Conservation (phyloP, 345 rosid species). For the Nephelium lappaceum region DNA sequence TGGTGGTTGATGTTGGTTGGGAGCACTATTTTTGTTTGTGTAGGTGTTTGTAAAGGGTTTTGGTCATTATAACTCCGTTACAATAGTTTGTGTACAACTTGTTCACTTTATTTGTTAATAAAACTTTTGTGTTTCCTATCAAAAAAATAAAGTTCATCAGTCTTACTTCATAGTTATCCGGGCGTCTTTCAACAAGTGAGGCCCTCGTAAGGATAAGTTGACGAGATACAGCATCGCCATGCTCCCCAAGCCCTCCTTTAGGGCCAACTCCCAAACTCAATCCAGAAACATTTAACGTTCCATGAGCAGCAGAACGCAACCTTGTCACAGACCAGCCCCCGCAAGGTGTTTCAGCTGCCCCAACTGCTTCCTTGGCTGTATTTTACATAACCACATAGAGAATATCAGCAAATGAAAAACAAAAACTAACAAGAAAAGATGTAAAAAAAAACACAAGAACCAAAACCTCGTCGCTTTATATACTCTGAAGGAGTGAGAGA, state of each 20-base stretch:
- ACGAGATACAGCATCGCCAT: conserved; percentile 89
- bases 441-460: background rate
- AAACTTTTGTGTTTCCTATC: too few relatives aligned
- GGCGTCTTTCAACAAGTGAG: conserved; percentile 96
- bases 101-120: too few relatives aligned
- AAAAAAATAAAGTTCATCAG: conserved; percentile 28
- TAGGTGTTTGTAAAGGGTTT: too few relatives aligned
- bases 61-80: too few relatives aligned
- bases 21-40: too few relatives aligned
- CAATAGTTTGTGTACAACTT: too few relatives aligned
- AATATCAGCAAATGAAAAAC: background rate
- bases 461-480: conserved; percentile 71
- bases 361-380: conserved; percentile 89
- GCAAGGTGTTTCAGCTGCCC: conserved; percentile 88
- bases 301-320: conserved; percentile 93
- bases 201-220: conserved; percentile 86
- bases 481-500: conserved; percentile 66
- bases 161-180: conserved; percentile 99
- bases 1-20: too few relatives aligned
- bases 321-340: conserved; percentile 94
- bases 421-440: conserved; percentile 12
- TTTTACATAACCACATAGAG: conserved; percentile 8
- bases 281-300: conserved; percentile 83
- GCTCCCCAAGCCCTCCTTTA: conserved; percentile 96
- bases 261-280: conserved; percentile 86